A percentile compares a stretch with the other conserved stretches of the same genome.
Conservation (phyloP, 2,329 filamentous ascomycete genomes). For the Aulographum hederae region DNA sequence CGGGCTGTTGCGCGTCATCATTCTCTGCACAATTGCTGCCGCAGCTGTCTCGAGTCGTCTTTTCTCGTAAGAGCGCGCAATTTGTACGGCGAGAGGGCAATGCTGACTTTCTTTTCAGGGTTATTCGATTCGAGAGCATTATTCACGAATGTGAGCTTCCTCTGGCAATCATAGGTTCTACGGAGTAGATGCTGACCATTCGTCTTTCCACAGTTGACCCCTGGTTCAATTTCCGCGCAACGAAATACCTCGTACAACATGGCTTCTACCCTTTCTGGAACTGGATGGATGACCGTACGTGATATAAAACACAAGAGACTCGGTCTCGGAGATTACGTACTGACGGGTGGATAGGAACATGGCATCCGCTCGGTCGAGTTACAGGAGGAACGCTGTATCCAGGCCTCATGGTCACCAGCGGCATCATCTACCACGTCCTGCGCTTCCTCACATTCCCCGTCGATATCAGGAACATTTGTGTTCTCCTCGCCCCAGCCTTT, state of each 20-base stretch:
- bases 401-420: conserved; percentile 97
- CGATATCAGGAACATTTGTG: conserved; percentile 97
- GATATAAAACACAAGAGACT: conserved; percentile 1
- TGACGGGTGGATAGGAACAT: conserved; percentile 45
- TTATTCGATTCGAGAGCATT: conserved; percentile 98
- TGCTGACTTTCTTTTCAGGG: too few species aligned
- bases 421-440: conserved; percentile 86
- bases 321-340: neutral
- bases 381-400: conserved; percentile 98
- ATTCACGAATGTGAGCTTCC: conserved; percentile 99
- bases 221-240: conserved; percentile 99
- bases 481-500: conserved; percentile 84
- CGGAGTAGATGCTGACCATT: conserved; percentile 1
- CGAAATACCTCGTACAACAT: conserved; percentile 91
- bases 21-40: conserved; percentile 77
- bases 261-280: conserved; percentile 99
- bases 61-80: too few species aligned
- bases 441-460: conserved; percentile 78
- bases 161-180: conserved; percentile 1
- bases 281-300: conserved; percentile 92
- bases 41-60: conserved; percentile 84
- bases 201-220: conserved; percentile 90
- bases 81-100: too few species aligned
- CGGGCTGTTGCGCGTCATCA: conserved; percentile 72
- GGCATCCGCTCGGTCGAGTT: conserved; percentile 95